A percentile compares a stretch with the other conserved stretches of the same genome.
Conservation (phyloP, 2,329 filamentous ascomycete genomes). For the Fusarium paranaense region DNA sequence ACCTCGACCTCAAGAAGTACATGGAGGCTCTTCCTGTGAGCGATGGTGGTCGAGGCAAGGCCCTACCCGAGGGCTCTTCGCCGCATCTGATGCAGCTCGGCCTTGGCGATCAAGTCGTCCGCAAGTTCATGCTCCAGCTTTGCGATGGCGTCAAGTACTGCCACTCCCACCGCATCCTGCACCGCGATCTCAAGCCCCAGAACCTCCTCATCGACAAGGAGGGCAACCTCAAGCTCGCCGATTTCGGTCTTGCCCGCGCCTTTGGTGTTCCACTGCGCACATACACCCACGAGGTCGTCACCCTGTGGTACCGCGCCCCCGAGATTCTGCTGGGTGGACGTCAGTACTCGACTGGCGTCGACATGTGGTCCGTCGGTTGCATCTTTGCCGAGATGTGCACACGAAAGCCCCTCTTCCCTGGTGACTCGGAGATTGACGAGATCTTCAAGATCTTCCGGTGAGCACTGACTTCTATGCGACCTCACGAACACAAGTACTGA, state of each 20-base stretch:
- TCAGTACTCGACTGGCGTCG: constrained; percentile 93
- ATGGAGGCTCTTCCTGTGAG: constrained; percentile 90
- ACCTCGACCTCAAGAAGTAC: constrained; percentile 93
- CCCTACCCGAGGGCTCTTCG: constrained; percentile 81
- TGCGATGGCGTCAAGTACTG: constrained; percentile 89
- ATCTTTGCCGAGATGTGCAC: constrained; percentile 99
- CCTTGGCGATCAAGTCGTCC: constrained; percentile 83
- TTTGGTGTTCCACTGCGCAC: constrained; percentile 92
- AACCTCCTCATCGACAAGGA: constrained; percentile 89
- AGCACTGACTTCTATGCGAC: constrained; percentile 36
- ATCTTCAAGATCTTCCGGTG: constrained; percentile 77
- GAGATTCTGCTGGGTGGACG: constrained; percentile 91
- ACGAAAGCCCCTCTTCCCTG: constrained; percentile 90
- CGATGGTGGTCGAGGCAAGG: constrained; percentile 87
- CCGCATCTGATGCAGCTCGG: constrained; percentile 74
- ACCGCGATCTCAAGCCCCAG: constrained; percentile 91
- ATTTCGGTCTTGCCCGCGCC: constrained; percentile 89
- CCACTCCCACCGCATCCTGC: constrained; percentile 87
- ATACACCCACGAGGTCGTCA: constrained; percentile 96
- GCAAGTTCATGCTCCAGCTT: constrained; percentile 92
- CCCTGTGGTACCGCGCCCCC: constrained; percentile 90
- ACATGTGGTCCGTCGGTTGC: constrained; percentile 96
- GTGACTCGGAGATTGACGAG: constrained; percentile 76
- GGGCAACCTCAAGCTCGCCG: constrained; percentile 89
- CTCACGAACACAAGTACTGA: constrained; percentile 10